Evolutionary conservation across 805 yeast genomes (phyloP), one percentile per base, ranked within the genome.

Genomic region (Ogataea wickerhamii): DNA sequence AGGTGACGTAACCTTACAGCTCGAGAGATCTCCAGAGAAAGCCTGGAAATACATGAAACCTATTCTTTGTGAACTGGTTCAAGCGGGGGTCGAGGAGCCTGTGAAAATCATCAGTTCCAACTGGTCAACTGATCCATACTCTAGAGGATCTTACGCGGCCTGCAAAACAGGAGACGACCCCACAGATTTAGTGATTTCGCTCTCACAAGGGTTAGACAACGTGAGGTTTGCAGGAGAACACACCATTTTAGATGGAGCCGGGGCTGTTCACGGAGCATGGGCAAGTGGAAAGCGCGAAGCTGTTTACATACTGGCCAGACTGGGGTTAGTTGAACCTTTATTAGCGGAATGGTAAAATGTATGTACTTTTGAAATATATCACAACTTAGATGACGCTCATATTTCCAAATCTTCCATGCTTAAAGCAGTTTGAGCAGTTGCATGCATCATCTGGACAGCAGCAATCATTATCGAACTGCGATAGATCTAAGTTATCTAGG

Each of bases 241-340:
- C 57, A 83, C 96, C 0, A 76, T 79, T 17, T 63, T 76, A 48
- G 95, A 87, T 48, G 96, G 95, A 6, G 83, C 87, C 12, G 96
- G 96, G 0, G 88, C 95, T 49, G 93, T 83, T 4, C 94, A 88
- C 56, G 96, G 95, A 0, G 96, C 96, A 0, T 87, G 86, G 77
- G 66, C 68, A 44, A 82, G 91, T 52, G 96, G 65, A 2, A 42
- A 37, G 18, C 44, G 63, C n/a, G 64, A 60, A 40, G 58, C 63
- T 1, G 32, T 42, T n/a, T 32, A 44, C 28, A 40, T 60, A 12
- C 24, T 60, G 13, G 37, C 39, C 3, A 47, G 45, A 28, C 19
- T 53, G 14, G 57, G 58, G 10, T 25, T 45, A 1, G 44, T 53
- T 8, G 50, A 49, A 20, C 43, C 45, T 5, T 14, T 14, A 13